Base-by-base conservation (phyloP, 495 filamentous ascomycete species). In the Xylaria flabelliformis region DNA sequence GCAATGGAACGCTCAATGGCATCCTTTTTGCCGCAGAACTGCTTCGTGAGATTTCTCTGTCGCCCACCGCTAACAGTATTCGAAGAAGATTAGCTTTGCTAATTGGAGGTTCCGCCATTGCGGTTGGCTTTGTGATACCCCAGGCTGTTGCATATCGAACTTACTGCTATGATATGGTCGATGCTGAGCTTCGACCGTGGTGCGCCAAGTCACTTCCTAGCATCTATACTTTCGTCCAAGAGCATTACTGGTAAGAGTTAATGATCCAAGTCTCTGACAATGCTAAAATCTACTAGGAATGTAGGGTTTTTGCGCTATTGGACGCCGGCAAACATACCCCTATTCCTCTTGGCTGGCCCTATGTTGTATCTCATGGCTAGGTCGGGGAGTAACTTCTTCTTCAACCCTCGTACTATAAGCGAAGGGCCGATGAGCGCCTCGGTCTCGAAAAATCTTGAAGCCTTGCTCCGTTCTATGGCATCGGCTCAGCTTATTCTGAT, bases 201-300 rank as follows among this genome's bases (percentile, higher is more conserved):
- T 99, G 96, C 75, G 80, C 81, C 34, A 83, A 82, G 24, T 72
- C 79, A 8, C 32, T 94, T 24, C 96, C 97, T 19, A 97, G 94
- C 80, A 93, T 98, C 51, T 99, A 97, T 80, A 83, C 89, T 26
- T 99, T 91, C 84, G 97, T 98, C 15, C 97, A 99, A 76, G 83
- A 82, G 51, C 84, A 92, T 66, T 97, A 99, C 79, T 99, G 97
- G 96, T 97, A 51, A 66, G 74, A 76, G 24, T 42, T 21, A 24
- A 24, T 68, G 34, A 13, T 19, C 46, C 32, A 71, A 19, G 63
- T 64, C 36, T 67, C 29, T 53, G 29, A 66, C 34, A 9, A 48
- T 50, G 66, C 74, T 75, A 58, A 78, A 56, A 44, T 29, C 4
- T 3, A 15, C 10, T 59, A 97, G 95, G 95, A 89, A 94, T 75